Evolutionary conservation across 2,329 filamentous ascomycete genomes (phyloP).

Genomic region (Triangularia setosa): DNA sequence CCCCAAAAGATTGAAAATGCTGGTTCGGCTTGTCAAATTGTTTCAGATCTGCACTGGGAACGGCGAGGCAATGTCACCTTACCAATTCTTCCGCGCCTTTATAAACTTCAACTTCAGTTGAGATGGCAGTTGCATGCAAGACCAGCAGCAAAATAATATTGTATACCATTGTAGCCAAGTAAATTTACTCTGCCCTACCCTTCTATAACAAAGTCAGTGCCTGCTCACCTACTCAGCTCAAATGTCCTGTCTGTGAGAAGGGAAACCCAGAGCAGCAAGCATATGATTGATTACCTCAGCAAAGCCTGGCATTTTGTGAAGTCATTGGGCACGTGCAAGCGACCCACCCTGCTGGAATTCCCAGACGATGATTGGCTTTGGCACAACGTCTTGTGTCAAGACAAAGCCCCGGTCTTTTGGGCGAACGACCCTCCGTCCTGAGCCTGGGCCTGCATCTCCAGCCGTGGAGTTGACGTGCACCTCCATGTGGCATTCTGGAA

Average conservation of each 20-base stretch:
- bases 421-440: neutral
- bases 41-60: neutral
- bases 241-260: no score
- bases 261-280: neutral
- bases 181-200: no score
- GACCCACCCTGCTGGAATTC: neutral
- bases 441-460: neutral
- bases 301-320: neutral
- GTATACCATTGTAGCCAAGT: no score
- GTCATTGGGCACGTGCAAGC: slow-evolving; percentile 4
- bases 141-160: no score
- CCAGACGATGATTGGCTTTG: neutral
- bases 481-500: neutral
- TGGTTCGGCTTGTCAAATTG: neutral
- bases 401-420: neutral
- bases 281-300: neutral
- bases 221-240: no score
- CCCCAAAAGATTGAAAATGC: neutral
- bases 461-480: neutral
- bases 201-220: no score
- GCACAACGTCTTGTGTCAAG: neutral
- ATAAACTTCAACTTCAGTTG: neutral
- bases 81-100: neutral
- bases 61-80: neutral
- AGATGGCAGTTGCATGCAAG: neutral